Conservation (phyloP, 495 filamentous ascomycete species). For the Pyronema domesticum region DNA sequence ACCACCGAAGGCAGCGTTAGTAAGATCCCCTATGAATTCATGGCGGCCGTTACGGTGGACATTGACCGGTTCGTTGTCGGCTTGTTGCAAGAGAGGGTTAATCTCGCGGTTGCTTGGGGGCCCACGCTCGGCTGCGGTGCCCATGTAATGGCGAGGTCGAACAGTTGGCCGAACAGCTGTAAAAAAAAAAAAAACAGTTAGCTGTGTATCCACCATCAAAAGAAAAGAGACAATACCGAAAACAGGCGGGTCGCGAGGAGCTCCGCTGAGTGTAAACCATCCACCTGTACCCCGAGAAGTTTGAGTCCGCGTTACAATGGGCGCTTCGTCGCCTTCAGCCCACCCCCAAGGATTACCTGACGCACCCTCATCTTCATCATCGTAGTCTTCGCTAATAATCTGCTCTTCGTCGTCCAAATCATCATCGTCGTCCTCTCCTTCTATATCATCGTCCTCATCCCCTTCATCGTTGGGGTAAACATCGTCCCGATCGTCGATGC, state of each 20-base stretch:
- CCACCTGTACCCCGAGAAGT: constrained; percentile 30
- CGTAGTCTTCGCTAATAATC: constrained; percentile 35
- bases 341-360: constrained; percentile 25
- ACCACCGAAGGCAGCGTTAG: constrained; percentile 36
- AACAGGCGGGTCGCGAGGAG: constrained; percentile 21
- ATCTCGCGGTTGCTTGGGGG: constrained; percentile 15
- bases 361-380: constrained; percentile 53
- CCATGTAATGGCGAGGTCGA: constrained; percentile 19
- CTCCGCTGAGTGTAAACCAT: constrained; percentile 29
- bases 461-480: constrained; percentile 47
- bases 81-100: constrained; percentile 24
- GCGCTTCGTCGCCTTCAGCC: constrained; percentile 26
- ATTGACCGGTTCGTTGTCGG: constrained; percentile 14
- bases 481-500: constrained; percentile 36
- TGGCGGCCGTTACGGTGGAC: constrained; percentile 18
- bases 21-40: constrained; percentile 35
- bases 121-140: constrained; percentile 11
- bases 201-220: not conserved
- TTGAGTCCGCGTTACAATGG: constrained; percentile 25
- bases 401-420: constrained; percentile 50
- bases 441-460: constrained; percentile 35
- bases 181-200: not conserved
- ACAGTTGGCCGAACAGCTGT: not conserved
- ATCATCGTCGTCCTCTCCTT: constrained; percentile 48
- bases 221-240: constrained; percentile 13